Evolutionary conservation across 805 yeast genomes (phyloP).

Genomic region (Wickerhamiella shivajii): DNA sequence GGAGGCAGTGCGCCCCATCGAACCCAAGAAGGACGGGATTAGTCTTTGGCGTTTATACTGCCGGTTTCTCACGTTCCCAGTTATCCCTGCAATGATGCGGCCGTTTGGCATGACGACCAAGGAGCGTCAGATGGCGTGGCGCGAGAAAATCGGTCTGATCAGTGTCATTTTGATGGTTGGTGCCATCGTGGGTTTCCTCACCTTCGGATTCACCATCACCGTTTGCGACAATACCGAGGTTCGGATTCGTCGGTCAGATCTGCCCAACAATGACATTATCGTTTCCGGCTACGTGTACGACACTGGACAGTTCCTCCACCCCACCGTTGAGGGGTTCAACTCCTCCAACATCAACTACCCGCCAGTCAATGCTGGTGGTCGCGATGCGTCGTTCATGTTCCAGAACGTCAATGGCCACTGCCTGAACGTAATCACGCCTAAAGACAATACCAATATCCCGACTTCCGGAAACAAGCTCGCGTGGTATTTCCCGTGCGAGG

Average conservation of each 20-base stretch:
- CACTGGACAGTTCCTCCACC: constrained; percentile 55
- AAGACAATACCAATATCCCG: constrained; percentile 58
- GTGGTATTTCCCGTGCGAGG: constrained; percentile 93
- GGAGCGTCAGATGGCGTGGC: constrained; percentile 89
- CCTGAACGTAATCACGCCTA: constrained; percentile 59
- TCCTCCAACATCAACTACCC: constrained; percentile 63
- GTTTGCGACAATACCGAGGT: constrained; percentile 42
- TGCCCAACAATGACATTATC: constrained; percentile 46
- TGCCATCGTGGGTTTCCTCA: constrained; percentile 65
- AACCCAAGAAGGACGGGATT: constrained; percentile 16
- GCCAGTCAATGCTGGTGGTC: constrained; percentile 65
- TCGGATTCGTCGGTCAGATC: constrained; percentile 47
- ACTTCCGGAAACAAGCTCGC: constrained; percentile 44
- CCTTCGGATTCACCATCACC: constrained; percentile 79
- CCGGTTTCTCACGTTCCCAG: constrained; percentile 75
- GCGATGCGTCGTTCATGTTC: constrained; percentile 45
- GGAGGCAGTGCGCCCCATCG: constrained; percentile 12
- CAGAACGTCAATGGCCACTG: constrained; percentile 93
- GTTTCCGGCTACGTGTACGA: constrained; percentile 75
- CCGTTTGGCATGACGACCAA: constrained; percentile 65
- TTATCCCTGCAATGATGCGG: constrained; percentile 58
- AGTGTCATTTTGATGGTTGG: constrained; percentile 63
- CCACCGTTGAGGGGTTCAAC: constrained; percentile 64
- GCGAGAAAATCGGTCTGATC: constrained; percentile 82
- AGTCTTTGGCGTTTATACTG: constrained; percentile 75